Conservation (phyloP, 352 stramenopile species). For the Phytophthora pistaciae region DNA sequence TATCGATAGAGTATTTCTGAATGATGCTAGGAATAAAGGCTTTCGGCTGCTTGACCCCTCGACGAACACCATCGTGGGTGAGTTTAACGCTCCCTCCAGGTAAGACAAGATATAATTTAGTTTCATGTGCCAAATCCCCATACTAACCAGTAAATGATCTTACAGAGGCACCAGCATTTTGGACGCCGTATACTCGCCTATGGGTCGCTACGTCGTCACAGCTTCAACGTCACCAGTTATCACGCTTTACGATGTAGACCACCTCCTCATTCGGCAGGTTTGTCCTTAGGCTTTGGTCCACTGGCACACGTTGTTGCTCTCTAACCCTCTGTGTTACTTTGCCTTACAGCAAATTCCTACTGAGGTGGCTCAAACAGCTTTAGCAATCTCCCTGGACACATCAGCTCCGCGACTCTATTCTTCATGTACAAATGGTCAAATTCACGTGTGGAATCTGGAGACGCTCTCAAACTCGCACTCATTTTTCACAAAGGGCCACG, state of each 20-base stretch:
- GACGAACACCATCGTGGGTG: constrained; percentile 29
- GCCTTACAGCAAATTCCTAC: constrained; percentile 71
- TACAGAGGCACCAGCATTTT: constrained; percentile 35
- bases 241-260: constrained; percentile 60
- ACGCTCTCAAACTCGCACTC: constrained; percentile 40
- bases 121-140: background rate
- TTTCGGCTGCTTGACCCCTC: constrained; percentile 51
- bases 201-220: constrained; percentile 57
- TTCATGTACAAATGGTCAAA: constrained; percentile 43
- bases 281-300: background rate
- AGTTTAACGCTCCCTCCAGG: constrained; percentile 17
- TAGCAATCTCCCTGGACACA: constrained; percentile 26
- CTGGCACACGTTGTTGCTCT: background rate
- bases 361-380: constrained; percentile 41
- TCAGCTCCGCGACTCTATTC: constrained; percentile 44
- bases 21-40: constrained; percentile 37
- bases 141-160: too few relatives aligned
- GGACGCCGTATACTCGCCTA: constrained; percentile 53
- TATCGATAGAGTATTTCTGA: constrained; percentile 49
- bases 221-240: constrained; percentile 60
- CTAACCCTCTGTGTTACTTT: too few relatives aligned
- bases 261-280: constrained; percentile 59
- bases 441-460: constrained; percentile 55
- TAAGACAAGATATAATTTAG: background rate
- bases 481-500: constrained; percentile 46